Evolutionary conservation across 2,329 filamentous ascomycete genomes (phyloP), one percentile per base, ranked within the genome.

Genomic region (Leptodontidium sp.): DNA sequence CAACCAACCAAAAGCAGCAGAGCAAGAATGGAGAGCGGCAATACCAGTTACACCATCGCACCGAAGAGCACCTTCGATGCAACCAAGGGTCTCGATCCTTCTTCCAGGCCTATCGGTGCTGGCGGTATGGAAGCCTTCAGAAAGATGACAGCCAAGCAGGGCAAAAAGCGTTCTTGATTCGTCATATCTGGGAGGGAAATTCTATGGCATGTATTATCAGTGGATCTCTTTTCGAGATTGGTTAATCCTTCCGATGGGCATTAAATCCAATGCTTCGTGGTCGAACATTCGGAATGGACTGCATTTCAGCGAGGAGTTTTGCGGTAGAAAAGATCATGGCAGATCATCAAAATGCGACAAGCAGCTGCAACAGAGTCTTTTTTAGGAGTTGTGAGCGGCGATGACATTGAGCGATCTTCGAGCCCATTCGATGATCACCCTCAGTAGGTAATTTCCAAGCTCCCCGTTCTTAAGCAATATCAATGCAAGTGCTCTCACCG

Each of bases 121-220:
- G 84, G 84, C 70, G 88, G 88, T 68, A 82, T 88, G 78, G 88
- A 90, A 72, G 88, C 88, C 0, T 91, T 91, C 81, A 84, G 87
- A 71, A 88, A 84, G 80, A 90, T 91, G 84, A 89, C 87, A 11
- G 84, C 88, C 75, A 90, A 88, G 80, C 75, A 79, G 64, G 84
- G 84, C 71, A 90, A 89, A 82, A 88, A 87, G 81, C 72, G 75
- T 53, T 68, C 64, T 65, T 74, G 58, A 71, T 43, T n/a, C 1
- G 32, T n/a, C 11, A 17, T 7, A 6, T 24, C 53, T 32, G 2
- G 43, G 4, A 14, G 2, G 59, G 15, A 15, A 29, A 14, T 35
- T 58, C 52, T 68, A n/a, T 8, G 35, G n/a, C 45, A 61, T 66
- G 45, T 38, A 45, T 52, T 47, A 50, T 53, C 45, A 61, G 26